A percentile compares a stretch with the other conserved stretches of the same genome.
These are phyloP conservation scores for Rhodotorula graminis DNA, from an alignment of 768 basidiomycete species.

Conservation along the genomic window DNA sequence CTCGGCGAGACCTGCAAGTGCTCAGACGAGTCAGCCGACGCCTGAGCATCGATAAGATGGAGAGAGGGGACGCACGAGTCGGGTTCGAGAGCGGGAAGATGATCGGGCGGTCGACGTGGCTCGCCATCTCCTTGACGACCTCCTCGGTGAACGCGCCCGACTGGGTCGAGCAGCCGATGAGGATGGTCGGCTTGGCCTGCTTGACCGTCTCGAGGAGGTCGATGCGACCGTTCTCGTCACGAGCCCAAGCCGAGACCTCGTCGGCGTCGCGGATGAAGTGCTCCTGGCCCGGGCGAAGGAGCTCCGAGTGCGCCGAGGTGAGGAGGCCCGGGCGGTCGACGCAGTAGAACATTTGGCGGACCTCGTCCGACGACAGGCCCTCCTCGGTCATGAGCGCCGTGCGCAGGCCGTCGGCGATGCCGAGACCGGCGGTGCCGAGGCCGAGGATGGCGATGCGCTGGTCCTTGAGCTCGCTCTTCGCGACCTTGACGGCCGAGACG, in stretches of 20 bases:
- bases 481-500: slow-evolving; percentile 65
- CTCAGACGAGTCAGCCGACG: neutral
- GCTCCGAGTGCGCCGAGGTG: slow-evolving; percentile 15
- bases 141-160: slow-evolving; percentile 73
- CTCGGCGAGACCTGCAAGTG: slow-evolving; percentile 57
- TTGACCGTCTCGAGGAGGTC: slow-evolving; percentile 65
- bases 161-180: slow-evolving; percentile 78
- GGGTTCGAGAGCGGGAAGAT: slow-evolving; percentile 83
- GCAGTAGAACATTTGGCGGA: slow-evolving; percentile 47
- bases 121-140: slow-evolving; percentile 55
- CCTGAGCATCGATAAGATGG: neutral
- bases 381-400: slow-evolving; percentile 62
- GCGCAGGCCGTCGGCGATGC: slow-evolving; percentile 69
- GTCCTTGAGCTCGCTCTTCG: slow-evolving; percentile 61
- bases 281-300: slow-evolving; percentile 50
- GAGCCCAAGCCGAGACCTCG: slow-evolving; percentile 41
- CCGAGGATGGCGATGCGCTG: slow-evolving; percentile 48
- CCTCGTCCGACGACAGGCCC: slow-evolving; percentile 56
- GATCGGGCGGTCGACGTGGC: slow-evolving; percentile 66
- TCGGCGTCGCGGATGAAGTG: slow-evolving; percentile 54
- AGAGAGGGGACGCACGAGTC: slow-evolving; percentile 48
- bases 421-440: slow-evolving; percentile 65
- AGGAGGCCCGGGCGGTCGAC: slow-evolving; percentile 41
- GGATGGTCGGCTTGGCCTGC: slow-evolving; percentile 68
- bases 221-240: slow-evolving; percentile 50